Conservation (phyloP, 192 early-diverging fungal species). For the Allomyces javanicus region DNA sequence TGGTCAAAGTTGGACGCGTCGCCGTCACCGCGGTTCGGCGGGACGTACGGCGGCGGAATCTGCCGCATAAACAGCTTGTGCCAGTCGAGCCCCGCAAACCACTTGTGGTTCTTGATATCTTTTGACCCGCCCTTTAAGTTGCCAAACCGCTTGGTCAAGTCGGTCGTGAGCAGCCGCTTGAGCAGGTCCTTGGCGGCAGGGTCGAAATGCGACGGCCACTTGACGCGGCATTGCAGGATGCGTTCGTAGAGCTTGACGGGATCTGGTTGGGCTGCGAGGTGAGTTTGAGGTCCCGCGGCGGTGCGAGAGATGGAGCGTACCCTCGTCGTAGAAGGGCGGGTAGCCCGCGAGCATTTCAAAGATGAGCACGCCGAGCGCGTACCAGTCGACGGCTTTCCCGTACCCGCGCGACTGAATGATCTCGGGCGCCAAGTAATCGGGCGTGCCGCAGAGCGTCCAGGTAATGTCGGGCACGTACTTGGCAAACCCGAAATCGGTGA, state of each 20-base stretch:
- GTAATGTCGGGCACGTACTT: conserved; percentile 62
- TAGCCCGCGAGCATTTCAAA: conserved; percentile 91
- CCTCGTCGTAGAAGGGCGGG: conserved; percentile 90
- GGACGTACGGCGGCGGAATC: conserved; percentile 71
- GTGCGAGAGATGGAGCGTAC: too few species aligned
- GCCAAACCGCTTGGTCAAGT: conserved; percentile 68
- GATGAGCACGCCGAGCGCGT: conserved; percentile 82
- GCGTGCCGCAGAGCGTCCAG: conserved; percentile 69
- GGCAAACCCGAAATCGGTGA: conserved; percentile 77
- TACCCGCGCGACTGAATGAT: conserved; percentile 87
- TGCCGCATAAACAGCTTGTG: conserved; percentile 44
- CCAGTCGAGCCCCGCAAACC: conserved; percentile 93
- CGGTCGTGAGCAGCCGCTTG: conserved; percentile 54
- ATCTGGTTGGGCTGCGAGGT: conserved; percentile 6
- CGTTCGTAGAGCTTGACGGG: conserved; percentile 85
- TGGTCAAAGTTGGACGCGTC: conserved; percentile 87
- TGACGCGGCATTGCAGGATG: conserved; percentile 62
- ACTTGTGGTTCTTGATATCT: conserved; percentile 85
- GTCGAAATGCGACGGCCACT: conserved; percentile 75
- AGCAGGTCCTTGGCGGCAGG: conserved; percentile 63
- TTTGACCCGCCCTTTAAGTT: conserved; percentile 63
- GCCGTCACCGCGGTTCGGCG: conserved; percentile 56
- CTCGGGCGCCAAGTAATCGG: conserved; percentile 69
- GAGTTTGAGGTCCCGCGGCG: too few species aligned
- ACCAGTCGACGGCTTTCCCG: conserved; percentile 88